Evolutionary conservation across 129 eudicot genomes (phyloP), one percentile per base, ranked within the genome.

Genomic region (Centaurea solstitialis): DNA sequence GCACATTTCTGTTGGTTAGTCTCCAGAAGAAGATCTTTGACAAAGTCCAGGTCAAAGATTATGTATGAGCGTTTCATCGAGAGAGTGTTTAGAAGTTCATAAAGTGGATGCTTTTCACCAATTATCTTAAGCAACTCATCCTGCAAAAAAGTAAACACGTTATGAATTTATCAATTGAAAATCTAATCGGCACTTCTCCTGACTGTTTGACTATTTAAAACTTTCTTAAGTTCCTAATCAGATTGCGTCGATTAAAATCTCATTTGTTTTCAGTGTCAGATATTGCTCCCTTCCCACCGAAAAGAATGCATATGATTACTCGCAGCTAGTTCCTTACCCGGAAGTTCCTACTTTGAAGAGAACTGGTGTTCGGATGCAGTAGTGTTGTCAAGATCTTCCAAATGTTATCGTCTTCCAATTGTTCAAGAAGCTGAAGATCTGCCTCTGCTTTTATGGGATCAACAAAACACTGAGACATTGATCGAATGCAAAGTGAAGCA

Each of bases 391-490:
- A 43, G 70, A 89, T 87, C 83, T 87, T 93, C 99, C 94, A 93
- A 45, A 93, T 72, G 77, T 95, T 91, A 38, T 87, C 90, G 88
- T 95, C 99, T 85, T 93, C 91, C 76, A 87, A 82, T 82, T 91
- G 99, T 82, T 89, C 93, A 82, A 95, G 98, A 83, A 83, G 81
- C 78, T 85, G 90, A 79, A 95, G 88, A 80, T 87, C 88, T 80
- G 92, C 93, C 81, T 95, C 98, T 7, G 97, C 90, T 72, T 89
- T 90, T 73, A 79, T 81, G 76, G 99, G 92, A 89, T 93, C 94
- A 26, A 53, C 70, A 79, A 91, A 95, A 88, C 90, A 91, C 18
- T 90, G 92, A 45, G 98, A 91, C 92, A 93, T 92, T 22, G 84
- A 78, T 40, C 91, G 92, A 76, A 95, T 85, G 80, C 90, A 80